Percentiles rank a stretch among this genome's conserved stretches.
Conservation (phyloP, 257 asterid genomes). For the Solanum peruvianum region DNA sequence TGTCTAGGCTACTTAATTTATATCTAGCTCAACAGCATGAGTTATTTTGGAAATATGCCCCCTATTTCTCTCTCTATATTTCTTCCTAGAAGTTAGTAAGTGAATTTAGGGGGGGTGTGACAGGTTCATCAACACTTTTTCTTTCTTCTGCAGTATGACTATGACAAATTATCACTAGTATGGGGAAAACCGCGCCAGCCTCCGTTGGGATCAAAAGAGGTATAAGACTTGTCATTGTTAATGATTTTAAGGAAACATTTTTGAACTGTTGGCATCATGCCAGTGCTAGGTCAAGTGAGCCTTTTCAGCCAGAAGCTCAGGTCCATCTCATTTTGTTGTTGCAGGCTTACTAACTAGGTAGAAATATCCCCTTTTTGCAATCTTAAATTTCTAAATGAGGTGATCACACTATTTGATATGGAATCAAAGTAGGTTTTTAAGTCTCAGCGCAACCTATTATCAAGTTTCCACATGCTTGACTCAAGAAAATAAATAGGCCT, state of each 20-base stretch:
- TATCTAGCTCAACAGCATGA: not conserved
- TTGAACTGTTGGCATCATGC: not conserved
- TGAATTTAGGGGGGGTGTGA: not conserved
- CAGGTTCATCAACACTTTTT: not conserved
- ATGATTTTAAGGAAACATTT: not conserved
- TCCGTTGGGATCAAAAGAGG: slow-evolving; percentile 77
- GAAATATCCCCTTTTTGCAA: not conserved
- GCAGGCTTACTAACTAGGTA: not conserved
- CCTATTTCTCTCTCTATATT: not conserved
- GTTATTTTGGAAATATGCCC: not conserved
- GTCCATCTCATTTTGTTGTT: not conserved
- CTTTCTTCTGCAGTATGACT: slow-evolving; percentile 51
- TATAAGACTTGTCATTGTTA: slow-evolving; percentile 10
- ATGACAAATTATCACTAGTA: slow-evolving; percentile 62
- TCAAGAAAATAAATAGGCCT: not conserved
- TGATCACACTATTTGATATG: not conserved
- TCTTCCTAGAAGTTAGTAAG: not conserved
- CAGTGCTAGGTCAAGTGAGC: not conserved
- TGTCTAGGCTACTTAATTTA: not conserved
- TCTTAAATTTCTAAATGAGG: not conserved
- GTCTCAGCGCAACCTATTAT: not conserved
- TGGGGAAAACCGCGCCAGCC: slow-evolving; percentile 99
- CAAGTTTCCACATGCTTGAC: not conserved
- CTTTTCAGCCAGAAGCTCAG: not conserved
- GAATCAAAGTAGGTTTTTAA: not conserved